Evolutionary conservation across 306 rosid species (phyloP).

Genomic region (Cicer bijugum): DNA sequence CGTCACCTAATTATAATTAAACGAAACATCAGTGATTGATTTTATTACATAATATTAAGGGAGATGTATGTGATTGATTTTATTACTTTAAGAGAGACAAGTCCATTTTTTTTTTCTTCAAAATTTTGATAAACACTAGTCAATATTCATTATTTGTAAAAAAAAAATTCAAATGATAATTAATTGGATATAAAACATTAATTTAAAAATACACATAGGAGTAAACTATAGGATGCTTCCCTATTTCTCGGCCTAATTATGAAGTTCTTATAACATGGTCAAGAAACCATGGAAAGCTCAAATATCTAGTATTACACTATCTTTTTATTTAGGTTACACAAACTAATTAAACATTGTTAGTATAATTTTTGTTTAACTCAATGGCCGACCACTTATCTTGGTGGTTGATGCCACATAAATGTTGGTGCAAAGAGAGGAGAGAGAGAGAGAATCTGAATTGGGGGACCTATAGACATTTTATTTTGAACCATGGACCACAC

Average conservation of each 20-base stretch:
- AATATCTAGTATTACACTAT: slow-evolving; percentile 47
- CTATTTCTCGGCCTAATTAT: slow-evolving; percentile 39
- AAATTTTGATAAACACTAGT: not conserved
- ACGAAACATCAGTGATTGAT: too few relatives aligned
- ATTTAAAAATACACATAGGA: too few relatives aligned
- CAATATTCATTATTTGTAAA: not conserved
- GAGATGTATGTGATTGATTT: too few relatives aligned
- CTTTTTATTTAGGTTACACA: slow-evolving; percentile 22
- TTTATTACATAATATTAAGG: too few relatives aligned
- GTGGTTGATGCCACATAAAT: slow-evolving; percentile 75
- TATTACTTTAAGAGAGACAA: too few relatives aligned
- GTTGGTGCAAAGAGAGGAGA: slow-evolving; percentile 49
- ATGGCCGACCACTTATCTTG: slow-evolving; percentile 83
- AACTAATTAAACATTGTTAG: slow-evolving; percentile 36
- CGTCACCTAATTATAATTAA: too few relatives aligned
- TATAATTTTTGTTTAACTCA: slow-evolving; percentile 37
- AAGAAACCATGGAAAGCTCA: slow-evolving; percentile 49
- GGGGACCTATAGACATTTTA: slow-evolving; percentile 50
- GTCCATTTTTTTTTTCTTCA: too few relatives aligned
- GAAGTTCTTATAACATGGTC: slow-evolving; percentile 45
- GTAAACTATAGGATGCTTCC: slow-evolving; percentile 41
- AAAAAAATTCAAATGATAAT: not conserved
- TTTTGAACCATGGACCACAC: slow-evolving; percentile 52
- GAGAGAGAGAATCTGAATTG: slow-evolving; percentile 54
- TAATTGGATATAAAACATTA: not conserved